A percentile compares a stretch with the other conserved stretches of the same genome.
phyloP scores from a whole-genome alignment of 345 rosid species.

The Odontarrhena argentea region DNA sequence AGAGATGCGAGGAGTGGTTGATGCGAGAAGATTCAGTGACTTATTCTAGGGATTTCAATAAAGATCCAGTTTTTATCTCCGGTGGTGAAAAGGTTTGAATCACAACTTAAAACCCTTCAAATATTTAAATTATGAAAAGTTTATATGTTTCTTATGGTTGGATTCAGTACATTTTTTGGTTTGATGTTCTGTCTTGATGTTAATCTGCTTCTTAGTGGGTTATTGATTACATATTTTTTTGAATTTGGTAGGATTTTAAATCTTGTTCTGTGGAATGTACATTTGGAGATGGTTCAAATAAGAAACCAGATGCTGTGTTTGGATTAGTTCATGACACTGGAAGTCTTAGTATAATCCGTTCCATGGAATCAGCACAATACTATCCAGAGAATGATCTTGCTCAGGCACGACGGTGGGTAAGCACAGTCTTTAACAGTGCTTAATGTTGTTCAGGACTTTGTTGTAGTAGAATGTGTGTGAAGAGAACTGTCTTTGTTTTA shows the following conservation, averaged over 20 bases:
- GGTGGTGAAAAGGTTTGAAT: constrained; percentile 53
- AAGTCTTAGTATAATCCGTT: constrained; percentile 60
- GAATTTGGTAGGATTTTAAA: constrained; percentile 58
- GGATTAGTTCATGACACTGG: constrained; percentile 50
- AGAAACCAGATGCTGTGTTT: constrained; percentile 69
- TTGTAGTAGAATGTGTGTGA: neutral
- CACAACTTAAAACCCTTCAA: neutral
- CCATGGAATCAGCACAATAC: constrained; percentile 92
- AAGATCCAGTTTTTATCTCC: constrained; percentile 66
- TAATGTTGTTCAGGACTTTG: constrained; percentile 28
- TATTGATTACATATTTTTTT: neutral
- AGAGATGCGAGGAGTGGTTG: constrained; percentile 79
- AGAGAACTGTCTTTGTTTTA: neutral
- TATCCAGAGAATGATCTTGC: constrained; percentile 70
- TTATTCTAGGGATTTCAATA: constrained; percentile 71
- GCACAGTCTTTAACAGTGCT: constrained; percentile 53
- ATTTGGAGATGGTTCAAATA: constrained; percentile 52
- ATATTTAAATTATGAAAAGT: no score
- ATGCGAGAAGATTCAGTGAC: constrained; percentile 64
- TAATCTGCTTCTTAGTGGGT: neutral
- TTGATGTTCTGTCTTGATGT: neutral
- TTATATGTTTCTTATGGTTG: neutral
- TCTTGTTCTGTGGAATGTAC: constrained; percentile 71
- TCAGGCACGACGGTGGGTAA: constrained; percentile 98
- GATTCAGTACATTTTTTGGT: neutral